Evolutionary conservation across 371 early-diverging fungal genomes (phyloP), one percentile per base, ranked within the genome.

Genomic region (Sporodiniella umbellata): DNA sequence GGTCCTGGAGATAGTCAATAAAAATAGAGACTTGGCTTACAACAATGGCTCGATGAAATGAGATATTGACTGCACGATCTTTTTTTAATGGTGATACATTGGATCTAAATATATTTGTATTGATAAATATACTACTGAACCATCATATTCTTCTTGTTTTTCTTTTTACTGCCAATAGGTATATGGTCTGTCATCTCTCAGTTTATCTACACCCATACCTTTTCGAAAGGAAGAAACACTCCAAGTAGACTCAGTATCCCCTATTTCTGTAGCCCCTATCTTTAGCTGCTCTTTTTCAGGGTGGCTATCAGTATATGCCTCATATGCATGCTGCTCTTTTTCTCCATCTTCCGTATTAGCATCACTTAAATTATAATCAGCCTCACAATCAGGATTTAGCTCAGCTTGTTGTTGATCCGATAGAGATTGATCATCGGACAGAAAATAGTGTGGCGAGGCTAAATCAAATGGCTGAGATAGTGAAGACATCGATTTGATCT

Each of bases 161-260:
- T 38, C 5, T 0, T 8, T n/a, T 58, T 68, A 88, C 86, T 93
- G 94, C 95, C 95, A 94, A 60, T 82, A 94, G 0, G 90, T 89
- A 33, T 85, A 81, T 14, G 81, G 61, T 51, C 77, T 75, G 33
- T 76, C 75, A 66, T 92, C 90, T 19, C 79, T 74, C 17, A 94
- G 71, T 28, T 84, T 67, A 6, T 79, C 69, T 4, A 86, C 72
- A 0, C 89, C 90, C 62, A 78, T 84, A 30, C 81, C 84, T 4
- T 72, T 68, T 51, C 90, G 88, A 60, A 67, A 80, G 1, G 90
- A 77, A 10, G 93, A 91, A 4, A 89, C 81, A 5, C 83, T 68
- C 89, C 92, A 89, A 1, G 60, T 62, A 0, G 83, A 85, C 37
- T 72, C 71, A 30, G 64, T 47, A 5, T 68, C 62, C 0, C 79